Base-by-base conservation (phyloP, 2,329 filamentous ascomycete species). In the Alternaria arborescens region DNA sequence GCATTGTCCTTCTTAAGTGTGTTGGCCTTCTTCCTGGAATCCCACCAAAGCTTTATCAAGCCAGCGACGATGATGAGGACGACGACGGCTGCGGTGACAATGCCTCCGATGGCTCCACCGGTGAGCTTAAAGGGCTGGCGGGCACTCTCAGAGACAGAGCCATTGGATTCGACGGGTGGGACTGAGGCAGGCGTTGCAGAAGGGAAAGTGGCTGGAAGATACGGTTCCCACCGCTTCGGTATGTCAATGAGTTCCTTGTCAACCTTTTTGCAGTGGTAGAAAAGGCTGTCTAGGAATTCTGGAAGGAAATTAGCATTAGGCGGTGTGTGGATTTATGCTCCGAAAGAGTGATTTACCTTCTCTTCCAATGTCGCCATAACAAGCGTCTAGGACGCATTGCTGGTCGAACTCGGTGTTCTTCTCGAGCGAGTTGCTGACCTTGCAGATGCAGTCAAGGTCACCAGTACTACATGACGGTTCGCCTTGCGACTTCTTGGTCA, bases 391-490 rank as follows among this genome's bases (percentile, higher is more conserved):
- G 1, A 70, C 44, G 22, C 69, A 70, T 6, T 58, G 50, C 20
- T 58, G 57, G 5, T 60, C 53, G 51, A 71, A 69, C 10, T 67
- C 46, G 0, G 55, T 53, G 20, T 65, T 71, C 1, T 57, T 55
- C 0, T 32, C 59, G 5, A 70, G 43, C 1, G 61, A 64, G 20
- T 58, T 64, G 50, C 65, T 66, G 36, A 36, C 34, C 3, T 60
- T 60, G 58, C 67, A 71, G 30, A 71, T 65, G 34, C 66, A 71
- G 8, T 55, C 41, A 2, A 71, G 52, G 2, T 70, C 62, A 7
- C 50, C 41, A 2, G 43, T 20, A 2, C 28, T n/a, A 36, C 69
- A 70, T 1, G 46, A 43, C 12, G 56, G 47, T 3, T 54, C 53
- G 1, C 36, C 60, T 14, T 53, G 28, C 4, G 55, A 24, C 41